Percentiles rank a stretch among this genome's conserved stretches.
phyloP scores from a whole-genome alignment of 495 filamentous ascomycete genomes.

The Pseudomonodictys pantanalensis region DNA sequence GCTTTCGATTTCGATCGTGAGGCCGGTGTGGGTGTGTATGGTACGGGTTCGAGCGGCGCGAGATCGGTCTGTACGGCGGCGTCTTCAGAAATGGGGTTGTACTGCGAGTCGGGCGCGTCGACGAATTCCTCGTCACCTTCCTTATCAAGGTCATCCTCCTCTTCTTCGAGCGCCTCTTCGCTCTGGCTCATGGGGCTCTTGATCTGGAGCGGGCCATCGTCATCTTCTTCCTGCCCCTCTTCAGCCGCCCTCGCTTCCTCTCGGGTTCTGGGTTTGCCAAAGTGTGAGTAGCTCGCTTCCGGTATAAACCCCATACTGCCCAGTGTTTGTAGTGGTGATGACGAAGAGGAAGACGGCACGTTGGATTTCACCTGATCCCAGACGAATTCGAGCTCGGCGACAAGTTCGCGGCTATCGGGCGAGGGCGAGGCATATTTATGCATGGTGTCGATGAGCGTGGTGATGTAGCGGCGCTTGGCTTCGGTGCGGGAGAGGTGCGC shows the following conservation, averaged over 20 bases:
- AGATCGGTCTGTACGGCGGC: constrained; percentile 9
- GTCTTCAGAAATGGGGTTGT: constrained; percentile 31
- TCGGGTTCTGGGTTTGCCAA: not conserved
- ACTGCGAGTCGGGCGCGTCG: constrained; percentile 44
- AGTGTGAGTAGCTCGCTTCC: constrained; percentile 16
- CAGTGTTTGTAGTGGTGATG: constrained; percentile 43
- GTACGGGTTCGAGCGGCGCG: not conserved
- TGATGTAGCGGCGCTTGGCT: constrained; percentile 91
- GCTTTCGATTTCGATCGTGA: too few species aligned
- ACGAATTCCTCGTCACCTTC: constrained; percentile 43
- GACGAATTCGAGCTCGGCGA: constrained; percentile 94
- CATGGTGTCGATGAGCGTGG: constrained; percentile 93
- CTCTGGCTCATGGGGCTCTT: constrained; percentile 78
- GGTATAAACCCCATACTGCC: constrained; percentile 29
- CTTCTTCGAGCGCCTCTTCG: constrained; percentile 59
- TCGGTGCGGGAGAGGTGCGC: constrained; percentile 78
- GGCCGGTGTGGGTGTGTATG: too few species aligned
- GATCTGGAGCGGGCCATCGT: constrained; percentile 54
- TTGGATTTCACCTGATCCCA: constrained; percentile 97
- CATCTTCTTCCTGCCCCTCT: not conserved
- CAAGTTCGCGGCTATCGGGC: constrained; percentile 79
- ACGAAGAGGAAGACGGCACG: constrained; percentile 57
- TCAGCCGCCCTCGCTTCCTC: not conserved
- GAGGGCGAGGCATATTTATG: constrained; percentile 83
- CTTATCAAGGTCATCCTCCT: constrained; percentile 38